Base-by-base conservation (phyloP, 805 yeast genomes). In the Zygosaccharomyces pseudorouxii region DNA sequence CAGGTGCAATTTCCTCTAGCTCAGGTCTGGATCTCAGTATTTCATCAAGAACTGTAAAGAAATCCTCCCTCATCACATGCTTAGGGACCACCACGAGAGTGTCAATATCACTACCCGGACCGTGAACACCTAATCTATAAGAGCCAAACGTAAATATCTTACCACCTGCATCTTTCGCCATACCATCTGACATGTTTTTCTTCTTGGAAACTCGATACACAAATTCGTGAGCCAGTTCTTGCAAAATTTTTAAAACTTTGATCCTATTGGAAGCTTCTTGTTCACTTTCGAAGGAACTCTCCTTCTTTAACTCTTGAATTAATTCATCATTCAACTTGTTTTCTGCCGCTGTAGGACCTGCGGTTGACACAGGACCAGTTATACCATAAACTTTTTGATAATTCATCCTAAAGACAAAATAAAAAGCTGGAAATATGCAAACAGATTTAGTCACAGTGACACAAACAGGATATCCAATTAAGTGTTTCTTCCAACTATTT, bases 31-130 rank as follows among this genome's bases (percentile, higher is more conserved):
- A 71, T 55, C 87, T 75, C 49, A 93, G 67, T 11, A 93, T 66
- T 38, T 77, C 76, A 31, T 76, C 86, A 70, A 93, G 89, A 0
- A 87, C 89, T 1, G 77, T 79, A 63, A 93, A 93, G 64, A 92
- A 93, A 67, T 90, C 93, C 22, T 86, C 93, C 54, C 97, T 77
- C 1, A 86, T 76, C 11, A 93, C 96, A 67, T 93, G 98, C 59
- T 92, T 93, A 1, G 99, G 99, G 14, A 88, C 97, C 23, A 92
- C 97, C n/a, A 93, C 87, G 40, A 93, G 71, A 0, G 98, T 87
- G 73, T 93, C 99, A 52, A 93, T 92, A 83, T 93, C 99, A 0
- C 96, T 86, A 0, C 99, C 98, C 0, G 98, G 98, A 0, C 98
- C 98, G 70, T 90, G 89, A 11, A 93, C 99, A 3, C 99, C 99